A percentile compares a stretch with the other conserved stretches of the same genome.
These are phyloP conservation scores for Rosa lucieae DNA, from an alignment of 306 rosid species.

Conservation along the genomic window DNA sequence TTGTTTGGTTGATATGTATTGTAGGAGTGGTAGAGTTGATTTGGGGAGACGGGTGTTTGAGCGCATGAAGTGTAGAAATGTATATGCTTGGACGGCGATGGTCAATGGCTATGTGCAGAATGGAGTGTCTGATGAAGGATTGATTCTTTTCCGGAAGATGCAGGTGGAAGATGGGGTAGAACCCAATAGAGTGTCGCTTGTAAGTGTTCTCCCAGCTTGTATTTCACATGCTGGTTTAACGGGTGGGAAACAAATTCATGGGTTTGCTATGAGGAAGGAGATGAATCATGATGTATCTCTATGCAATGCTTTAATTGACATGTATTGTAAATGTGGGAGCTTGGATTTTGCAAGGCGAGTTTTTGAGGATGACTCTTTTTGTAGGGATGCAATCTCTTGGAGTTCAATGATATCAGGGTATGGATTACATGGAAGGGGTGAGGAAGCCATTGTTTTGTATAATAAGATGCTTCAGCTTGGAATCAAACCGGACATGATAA, in stretches of 20 bases:
- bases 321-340: constrained; percentile 84
- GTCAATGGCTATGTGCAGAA: constrained; percentile 59
- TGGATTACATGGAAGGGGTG: constrained; percentile 76
- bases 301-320: constrained; percentile 69
- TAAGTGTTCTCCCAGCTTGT: constrained; percentile 73
- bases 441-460: constrained; percentile 59
- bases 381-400: constrained; percentile 67
- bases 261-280: constrained; percentile 53
- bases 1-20: constrained; percentile 85
- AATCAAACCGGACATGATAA: constrained; percentile 62
- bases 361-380: constrained; percentile 49
- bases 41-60: constrained; percentile 58
- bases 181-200: constrained; percentile 67
- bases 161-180: constrained; percentile 51
- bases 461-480: constrained; percentile 53
- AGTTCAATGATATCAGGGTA: constrained; percentile 72
- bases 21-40: constrained; percentile 46
- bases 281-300: constrained; percentile 44
- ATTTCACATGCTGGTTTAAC: constrained; percentile 52
- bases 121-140: constrained; percentile 55
- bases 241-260: constrained; percentile 70
- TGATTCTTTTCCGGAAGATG: constrained; percentile 58
- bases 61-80: constrained; percentile 56
- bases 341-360: constrained; percentile 53
- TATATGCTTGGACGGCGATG: constrained; percentile 76